Evolutionary conservation across 345 rosid genomes (phyloP), one percentile per base, ranked within the genome.

Genomic region (Moringa oleifera): DNA sequence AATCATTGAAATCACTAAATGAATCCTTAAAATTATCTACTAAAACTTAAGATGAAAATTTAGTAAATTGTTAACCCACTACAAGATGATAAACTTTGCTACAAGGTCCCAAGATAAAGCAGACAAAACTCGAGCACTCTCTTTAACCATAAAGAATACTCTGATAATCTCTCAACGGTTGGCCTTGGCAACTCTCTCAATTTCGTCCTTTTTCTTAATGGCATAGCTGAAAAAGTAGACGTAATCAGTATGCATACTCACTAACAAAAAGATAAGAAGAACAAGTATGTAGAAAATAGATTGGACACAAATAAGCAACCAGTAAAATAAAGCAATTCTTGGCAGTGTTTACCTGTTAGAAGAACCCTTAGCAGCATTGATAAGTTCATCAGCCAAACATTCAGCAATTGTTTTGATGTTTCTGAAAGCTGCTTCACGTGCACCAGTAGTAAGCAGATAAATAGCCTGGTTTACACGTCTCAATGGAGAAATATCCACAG

Each of bases 121-220:
- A 41, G 47, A 4, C 12, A 41, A 33, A 33, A 15, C 12, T 41
- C 47, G 12, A 5, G 47, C 1, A 41, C 33, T 13, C 61, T 46
- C 55, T 20, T 55, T 58, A 58, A 64, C 59, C 62, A 47, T 33
- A 23, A 11, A 13, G 53, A 10, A 56, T 7, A 4, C 16, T 28
- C 55, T 33, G 41, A 16, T 56, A 66, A 19, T 15, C n/a, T 69
- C 73, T 88, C 64, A 93, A 81, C 98, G 98, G 55, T 93, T 93
- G 25, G 98, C 98, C 83, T 93, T 93, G 0, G 98, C 98, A 76
- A 93, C 98, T 81, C 98, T 83, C 68, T 93, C 98, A 20, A 93
- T 84, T 74, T 90, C 98, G 64, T 93, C 98, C 68, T 93, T 93
- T 82, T 93, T 93, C 87, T 93, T 93, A 58, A 93, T 93, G 18